phyloP scores from a whole-genome alignment of 345 rosid species.

The Corchorus olitorius region DNA sequence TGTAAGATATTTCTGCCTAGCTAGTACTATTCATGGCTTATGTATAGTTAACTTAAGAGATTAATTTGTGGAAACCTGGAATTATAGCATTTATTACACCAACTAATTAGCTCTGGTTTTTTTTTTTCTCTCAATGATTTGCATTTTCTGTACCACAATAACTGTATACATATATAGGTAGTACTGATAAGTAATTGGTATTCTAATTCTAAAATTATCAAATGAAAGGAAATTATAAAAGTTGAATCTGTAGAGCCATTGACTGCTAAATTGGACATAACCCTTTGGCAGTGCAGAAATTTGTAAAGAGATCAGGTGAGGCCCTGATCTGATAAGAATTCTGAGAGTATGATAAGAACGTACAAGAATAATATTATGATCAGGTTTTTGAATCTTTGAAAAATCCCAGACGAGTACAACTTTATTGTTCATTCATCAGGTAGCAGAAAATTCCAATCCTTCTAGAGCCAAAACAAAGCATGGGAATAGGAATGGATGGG shows the following conservation, averaged over 20 bases:
- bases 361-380: not conserved
- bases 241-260: not conserved
- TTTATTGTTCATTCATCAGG: not conserved
- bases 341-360: not conserved
- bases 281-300: not conserved
- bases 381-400: conserved; percentile 10
- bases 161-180: not conserved
- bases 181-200: not conserved
- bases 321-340: not conserved
- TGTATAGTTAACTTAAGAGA: no score
- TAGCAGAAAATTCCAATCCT: not conserved
- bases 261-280: conserved; percentile 4
- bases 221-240: not conserved
- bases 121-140: not conserved
- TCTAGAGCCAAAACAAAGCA: not conserved
- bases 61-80: not conserved
- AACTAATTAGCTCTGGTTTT: not conserved
- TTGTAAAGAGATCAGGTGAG: no score
- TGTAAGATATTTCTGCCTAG: not conserved
- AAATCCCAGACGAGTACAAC: not conserved
- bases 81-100: not conserved
- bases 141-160: not conserved
- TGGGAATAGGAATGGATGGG: not conserved
- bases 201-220: not conserved
- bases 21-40: not conserved